Percentiles rank a stretch among this genome's conserved stretches.
These are phyloP conservation scores for Cadophora sp. DNA, from an alignment of 2,329 filamentous ascomycete species.

Conservation along the genomic window DNA sequence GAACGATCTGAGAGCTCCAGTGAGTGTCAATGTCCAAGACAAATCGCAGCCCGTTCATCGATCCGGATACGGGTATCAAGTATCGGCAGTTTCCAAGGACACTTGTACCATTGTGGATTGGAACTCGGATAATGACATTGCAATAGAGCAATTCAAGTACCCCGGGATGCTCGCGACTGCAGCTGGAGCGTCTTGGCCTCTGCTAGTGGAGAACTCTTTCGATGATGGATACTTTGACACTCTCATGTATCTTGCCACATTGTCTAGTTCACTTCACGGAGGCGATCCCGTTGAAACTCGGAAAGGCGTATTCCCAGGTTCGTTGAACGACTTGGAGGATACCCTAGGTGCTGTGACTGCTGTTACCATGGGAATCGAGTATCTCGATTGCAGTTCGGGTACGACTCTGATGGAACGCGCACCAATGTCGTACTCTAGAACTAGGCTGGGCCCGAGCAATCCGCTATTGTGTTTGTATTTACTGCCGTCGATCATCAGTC, in stretches of 20 bases:
- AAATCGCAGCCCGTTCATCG: background rate
- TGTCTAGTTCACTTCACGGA: background rate
- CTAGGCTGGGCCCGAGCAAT: background rate
- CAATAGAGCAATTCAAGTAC: background rate
- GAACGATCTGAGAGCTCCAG: background rate
- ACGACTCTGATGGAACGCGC: background rate
- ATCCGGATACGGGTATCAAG: background rate
- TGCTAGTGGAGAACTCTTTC: background rate
- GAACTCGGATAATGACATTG: background rate
- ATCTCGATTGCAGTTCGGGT: background rate
- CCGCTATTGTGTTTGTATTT: background rate
- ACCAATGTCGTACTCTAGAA: background rate
- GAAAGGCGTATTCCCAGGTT: background rate
- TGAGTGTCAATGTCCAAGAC: background rate
- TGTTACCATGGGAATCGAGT: background rate
- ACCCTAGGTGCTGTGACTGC: background rate
- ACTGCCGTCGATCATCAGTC: background rate
- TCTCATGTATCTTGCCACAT: background rate
- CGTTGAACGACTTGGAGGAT: background rate
- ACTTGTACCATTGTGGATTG: background rate
- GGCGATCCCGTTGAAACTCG: background rate
- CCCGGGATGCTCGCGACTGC: background rate
- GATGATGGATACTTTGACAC: background rate
- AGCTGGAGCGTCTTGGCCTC: background rate
- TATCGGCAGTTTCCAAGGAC: background rate